These are phyloP conservation scores for Draba incana DNA, from an alignment of 345 rosid genomes.

Conservation along the genomic window DNA sequence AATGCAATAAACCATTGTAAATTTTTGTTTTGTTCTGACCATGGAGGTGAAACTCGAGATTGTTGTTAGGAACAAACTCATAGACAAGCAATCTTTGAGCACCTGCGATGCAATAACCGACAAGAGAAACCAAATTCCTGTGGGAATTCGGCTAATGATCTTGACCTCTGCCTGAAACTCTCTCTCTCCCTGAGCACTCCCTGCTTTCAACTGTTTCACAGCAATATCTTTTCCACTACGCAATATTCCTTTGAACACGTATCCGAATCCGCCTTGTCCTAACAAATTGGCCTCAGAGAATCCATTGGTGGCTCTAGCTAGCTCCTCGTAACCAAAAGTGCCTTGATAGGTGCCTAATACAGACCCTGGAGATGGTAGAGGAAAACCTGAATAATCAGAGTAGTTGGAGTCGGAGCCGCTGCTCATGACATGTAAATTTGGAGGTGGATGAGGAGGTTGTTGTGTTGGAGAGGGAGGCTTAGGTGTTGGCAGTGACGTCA, in stretches of 20 bases:
- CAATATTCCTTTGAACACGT: conserved; percentile 57
- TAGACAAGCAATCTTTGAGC: conserved; percentile 34
- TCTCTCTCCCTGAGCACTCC: conserved; percentile 58
- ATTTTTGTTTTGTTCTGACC: conserved; percentile 35
- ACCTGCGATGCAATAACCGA: not conserved
- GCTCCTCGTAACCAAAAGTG: conserved; percentile 51
- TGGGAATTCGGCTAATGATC: no score
- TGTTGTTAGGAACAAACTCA: conserved; percentile 43
- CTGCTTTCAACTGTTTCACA: conserved; percentile 54
- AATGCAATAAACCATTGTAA: not conserved
- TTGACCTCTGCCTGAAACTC: not conserved
- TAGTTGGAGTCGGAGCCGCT: conserved; percentile 45
- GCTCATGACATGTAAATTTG: no score
- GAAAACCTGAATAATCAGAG: conserved; percentile 54
- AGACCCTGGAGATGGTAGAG: conserved; percentile 57
- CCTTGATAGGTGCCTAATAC: conserved; percentile 62
- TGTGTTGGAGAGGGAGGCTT: no score
- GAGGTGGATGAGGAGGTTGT: no score
- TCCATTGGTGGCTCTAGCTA: conserved; percentile 53
- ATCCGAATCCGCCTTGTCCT: conserved; percentile 65
- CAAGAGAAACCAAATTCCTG: no score
- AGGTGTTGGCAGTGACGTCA: conserved; percentile 35
- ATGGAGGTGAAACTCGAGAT: conserved; percentile 56
- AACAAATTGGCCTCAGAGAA: conserved; percentile 59
- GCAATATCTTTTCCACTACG: conserved; percentile 55